Base-by-base conservation (phyloP, 441 rosid genomes). In the Erysimum pusillum region DNA sequence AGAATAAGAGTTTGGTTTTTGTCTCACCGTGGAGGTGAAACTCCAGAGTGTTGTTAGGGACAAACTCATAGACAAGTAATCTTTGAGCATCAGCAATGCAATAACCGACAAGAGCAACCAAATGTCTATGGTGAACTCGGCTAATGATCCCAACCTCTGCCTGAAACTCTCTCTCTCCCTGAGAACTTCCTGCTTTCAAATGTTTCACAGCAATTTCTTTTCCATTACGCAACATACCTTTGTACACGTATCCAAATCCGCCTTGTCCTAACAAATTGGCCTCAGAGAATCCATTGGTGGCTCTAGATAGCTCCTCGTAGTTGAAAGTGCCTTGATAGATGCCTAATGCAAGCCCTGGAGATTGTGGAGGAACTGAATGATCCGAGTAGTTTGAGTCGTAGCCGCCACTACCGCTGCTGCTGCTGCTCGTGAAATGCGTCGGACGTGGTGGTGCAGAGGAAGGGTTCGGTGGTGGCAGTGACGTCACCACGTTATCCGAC, bases 111-210 rank as follows among this genome's bases (percentile, higher is more conserved):
- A 94, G 78, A 1, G 97, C 86, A 67, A 94, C 97, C 15, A 94
- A 97, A 86, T 94, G 98, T 76, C 83, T 92, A 69, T 94, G 98
- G 79, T 94, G 98, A 42, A 94, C 95, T 1, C 98, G 81, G 73
- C 97, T 92, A 70, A 94, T 94, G 76, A 91, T 92, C 80, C 89
- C 97, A 36, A 94, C 90, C 74, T 94, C 98, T 14, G 98, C 98
- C 48, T 89, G 97, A 76, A 94, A 94, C 75, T 92, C 98, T 20
- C 93, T 89, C 75, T 94, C 99, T 18, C 99, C 99, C 51, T 94
- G 98, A 34, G 97, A 87, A 57, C 98, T 94, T 66, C 93, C 96
- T 1, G 87, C 92, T 80, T 91, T 94, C 63, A 94, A 87, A 63
- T 88, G 96, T 81, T 92, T 92, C 46, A 92, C 75, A 1, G 98